Base-by-base conservation (phyloP, 305 asterid species). In the Rubia tinctorum region DNA sequence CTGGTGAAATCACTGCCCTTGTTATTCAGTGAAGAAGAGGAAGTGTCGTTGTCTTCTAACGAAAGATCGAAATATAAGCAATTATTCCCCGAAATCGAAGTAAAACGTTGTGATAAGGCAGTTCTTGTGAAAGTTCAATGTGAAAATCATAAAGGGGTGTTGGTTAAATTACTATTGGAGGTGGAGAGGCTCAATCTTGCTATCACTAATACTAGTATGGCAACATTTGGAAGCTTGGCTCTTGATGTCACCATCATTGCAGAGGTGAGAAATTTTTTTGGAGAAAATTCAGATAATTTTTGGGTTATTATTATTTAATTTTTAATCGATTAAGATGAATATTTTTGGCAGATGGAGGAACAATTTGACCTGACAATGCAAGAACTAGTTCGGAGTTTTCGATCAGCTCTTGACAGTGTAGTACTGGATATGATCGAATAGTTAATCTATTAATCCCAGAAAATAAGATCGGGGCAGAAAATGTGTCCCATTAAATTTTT, bases 51-150 rank as follows among this genome's bases (percentile, higher is more conserved):
- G 34, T 30, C 80, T 13, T 79, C 84, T 23, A 77, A 77, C 51
- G 82, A 76, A 60, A 67, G 17, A 60, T 5, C 6, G 12, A 11
- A 60, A 10, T 71, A 69, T 3, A 81, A 82, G 70, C 77, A 51
- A 47, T 51, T 75, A 58, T 76, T 86, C 42, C 89, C 87, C n/a
- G 84, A 82, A 69, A 80, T 85, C 8, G 81, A 85, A 62, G 87
- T 80, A 17, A 76, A 78, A 61, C 25, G 83, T 0, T 82, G 79
- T 56, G 66, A 83, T 44, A 81, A 74, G 27, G 75, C 68, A 23
- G 55, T 83, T 39, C 89, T 85, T 63, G 69, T 85, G 12, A 69
- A 80, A 73, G 56, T 85, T 66, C 84, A 82, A 27, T 80, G 84
- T 15, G 73, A 73, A 73, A 85, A 85, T 14, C 58, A 37, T 0